These are phyloP conservation scores for Capsicum rhomboideum DNA, from an alignment of 257 asterid species.

Conservation along the genomic window DNA sequence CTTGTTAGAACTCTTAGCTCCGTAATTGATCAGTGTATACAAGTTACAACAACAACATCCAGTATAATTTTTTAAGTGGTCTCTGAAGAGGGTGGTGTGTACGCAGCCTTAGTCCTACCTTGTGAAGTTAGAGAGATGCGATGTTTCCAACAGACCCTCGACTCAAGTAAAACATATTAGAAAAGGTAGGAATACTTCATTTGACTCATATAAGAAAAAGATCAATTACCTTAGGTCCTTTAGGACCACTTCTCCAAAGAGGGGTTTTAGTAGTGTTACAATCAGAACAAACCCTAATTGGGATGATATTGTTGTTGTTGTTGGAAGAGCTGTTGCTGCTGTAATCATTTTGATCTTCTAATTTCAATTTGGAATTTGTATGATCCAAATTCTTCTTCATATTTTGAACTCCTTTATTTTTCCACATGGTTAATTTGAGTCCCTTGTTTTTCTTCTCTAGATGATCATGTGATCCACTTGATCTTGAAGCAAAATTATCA, in stretches of 20 bases:
- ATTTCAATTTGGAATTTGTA: background rate
- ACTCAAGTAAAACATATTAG: background rate
- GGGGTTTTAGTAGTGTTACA: constrained; percentile 97
- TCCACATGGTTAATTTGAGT: constrained; percentile 40
- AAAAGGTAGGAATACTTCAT: background rate
- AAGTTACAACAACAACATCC: background rate
- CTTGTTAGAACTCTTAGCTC: background rate
- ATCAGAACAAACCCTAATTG: constrained; percentile 94
- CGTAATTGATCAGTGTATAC: background rate
- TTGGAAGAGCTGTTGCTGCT: constrained; percentile 50
- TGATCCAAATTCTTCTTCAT: constrained; percentile 9
- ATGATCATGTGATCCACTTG: constrained; percentile 31
- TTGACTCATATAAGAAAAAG: background rate
- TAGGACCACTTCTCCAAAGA: constrained; percentile 99
- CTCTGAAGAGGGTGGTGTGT: background rate
- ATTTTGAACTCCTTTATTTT: constrained; percentile 37
- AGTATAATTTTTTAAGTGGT: background rate
- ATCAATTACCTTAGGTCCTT: constrained; percentile 75
- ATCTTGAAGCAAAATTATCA: constrained; percentile 9
- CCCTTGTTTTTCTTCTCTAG: constrained; percentile 27
- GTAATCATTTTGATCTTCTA: constrained; percentile 32
- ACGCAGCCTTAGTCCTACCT: background rate
- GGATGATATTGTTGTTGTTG: constrained; percentile 26
- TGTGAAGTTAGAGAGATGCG: background rate
- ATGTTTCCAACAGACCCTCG: accelerated